Percentiles rank a stretch among this genome's conserved stretches.
phyloP scores from a whole-genome alignment of 208 protist species.

The Crithidia thermophila region DNA sequence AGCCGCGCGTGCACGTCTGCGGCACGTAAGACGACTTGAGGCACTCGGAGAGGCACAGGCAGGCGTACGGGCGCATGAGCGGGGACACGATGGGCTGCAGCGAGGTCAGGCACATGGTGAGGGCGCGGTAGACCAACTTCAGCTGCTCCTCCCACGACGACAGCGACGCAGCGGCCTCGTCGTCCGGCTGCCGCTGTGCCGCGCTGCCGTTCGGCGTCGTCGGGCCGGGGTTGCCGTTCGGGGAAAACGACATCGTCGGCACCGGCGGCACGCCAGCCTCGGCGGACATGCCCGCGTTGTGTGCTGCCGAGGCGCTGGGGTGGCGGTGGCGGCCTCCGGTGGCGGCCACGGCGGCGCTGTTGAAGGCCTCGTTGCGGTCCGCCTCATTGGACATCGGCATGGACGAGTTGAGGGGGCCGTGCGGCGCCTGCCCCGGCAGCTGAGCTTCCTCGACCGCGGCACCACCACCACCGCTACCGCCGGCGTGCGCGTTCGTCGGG shows the following conservation, averaged over 20 bases:
- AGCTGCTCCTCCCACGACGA: constrained; percentile 23
- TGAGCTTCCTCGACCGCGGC: background rate
- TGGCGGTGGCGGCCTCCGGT: background rate
- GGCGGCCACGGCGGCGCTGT: background rate
- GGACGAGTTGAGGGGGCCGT: background rate
- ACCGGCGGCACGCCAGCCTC: background rate
- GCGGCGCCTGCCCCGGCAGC: background rate
- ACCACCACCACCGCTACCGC: background rate
- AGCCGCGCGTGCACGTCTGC: background rate
- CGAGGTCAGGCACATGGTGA: constrained; percentile 36
- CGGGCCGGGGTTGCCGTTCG: background rate
- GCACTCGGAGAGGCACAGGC: constrained; percentile 25
- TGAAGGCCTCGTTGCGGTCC: constrained; percentile 2
- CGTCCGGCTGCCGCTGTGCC: background rate
- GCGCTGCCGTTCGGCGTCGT: background rate
- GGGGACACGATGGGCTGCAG: constrained; percentile 34
- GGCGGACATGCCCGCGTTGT: background rate
- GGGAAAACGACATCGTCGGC: background rate
- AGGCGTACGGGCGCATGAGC: constrained; percentile 11
- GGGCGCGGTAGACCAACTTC: constrained; percentile 36
- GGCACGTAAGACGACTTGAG: constrained; percentile 37
- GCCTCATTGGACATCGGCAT: background rate
- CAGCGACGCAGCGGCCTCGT: constrained; percentile 3
- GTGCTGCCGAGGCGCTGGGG: background rate
- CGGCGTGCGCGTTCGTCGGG: background rate